phyloP scores from a whole-genome alignment of 106 monocot species.

The Dioscorea dumetorum region DNA sequence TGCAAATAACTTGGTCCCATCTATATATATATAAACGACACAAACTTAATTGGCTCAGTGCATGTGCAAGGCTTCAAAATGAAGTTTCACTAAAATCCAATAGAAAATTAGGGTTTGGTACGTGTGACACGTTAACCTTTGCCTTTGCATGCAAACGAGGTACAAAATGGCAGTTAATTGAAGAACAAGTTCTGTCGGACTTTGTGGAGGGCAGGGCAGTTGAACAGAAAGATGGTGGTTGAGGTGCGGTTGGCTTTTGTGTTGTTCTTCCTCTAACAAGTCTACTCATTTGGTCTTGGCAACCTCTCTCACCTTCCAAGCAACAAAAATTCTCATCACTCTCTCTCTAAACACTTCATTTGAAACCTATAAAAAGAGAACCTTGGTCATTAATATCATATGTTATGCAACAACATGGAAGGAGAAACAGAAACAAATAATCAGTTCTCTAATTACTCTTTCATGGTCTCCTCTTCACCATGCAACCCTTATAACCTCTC shows the following conservation, averaged over 20 bases:
- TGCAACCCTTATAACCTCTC: not conserved
- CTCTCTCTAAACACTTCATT: not conserved
- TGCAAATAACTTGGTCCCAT: not conserved
- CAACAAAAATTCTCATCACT: not conserved
- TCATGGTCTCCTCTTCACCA: conserved; percentile 6
- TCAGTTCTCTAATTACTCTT: conserved; percentile 10
- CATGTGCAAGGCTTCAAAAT: not conserved
- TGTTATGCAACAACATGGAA: conserved; percentile 19
- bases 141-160: not conserved
- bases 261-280: conserved; percentile 4
- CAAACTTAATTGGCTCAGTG: not conserved
- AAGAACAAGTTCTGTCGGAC: not conserved
- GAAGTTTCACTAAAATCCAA: not conserved
- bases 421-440: conserved; percentile 8
- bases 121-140: not conserved
- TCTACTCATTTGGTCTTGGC: conserved; percentile 3
- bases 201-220: conserved; percentile 31
- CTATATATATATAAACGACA: not conserved
- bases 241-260: conserved; percentile 30
- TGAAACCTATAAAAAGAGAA: not conserved
- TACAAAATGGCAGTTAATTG: not conserved
- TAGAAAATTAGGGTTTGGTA: no score
- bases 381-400: not conserved
- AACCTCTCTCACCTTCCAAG: conserved; percentile 24
- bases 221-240: conserved; percentile 52